Conservation (phyloP, 495 filamentous ascomycete genomes). For the Penicillium fimorum region DNA sequence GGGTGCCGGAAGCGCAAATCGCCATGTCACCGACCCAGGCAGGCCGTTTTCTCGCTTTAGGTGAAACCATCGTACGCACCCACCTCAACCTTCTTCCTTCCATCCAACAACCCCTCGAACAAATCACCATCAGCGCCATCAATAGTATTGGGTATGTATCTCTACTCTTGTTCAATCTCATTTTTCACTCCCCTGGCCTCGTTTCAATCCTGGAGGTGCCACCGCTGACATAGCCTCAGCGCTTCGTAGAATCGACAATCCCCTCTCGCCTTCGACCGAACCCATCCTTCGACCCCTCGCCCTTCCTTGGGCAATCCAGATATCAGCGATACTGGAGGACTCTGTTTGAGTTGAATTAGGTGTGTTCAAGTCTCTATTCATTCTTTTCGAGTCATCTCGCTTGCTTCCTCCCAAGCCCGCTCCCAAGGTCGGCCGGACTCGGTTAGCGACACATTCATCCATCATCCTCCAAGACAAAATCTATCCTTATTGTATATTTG, state of each 20-base stretch:
- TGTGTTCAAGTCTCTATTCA: conserved; percentile 40
- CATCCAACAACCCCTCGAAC: conserved; percentile 16
- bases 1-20: conserved; percentile 35
- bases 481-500: conserved; percentile 24
- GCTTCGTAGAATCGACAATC: conserved; percentile 42
- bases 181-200: conserved; percentile 12
- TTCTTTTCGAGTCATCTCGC: conserved; percentile 41
- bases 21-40: conserved; percentile 42
- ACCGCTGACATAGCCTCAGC: conserved; percentile 48
- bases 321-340: conserved; percentile 34
- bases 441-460: conserved; percentile 29
- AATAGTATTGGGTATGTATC: conserved; percentile 22
- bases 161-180: background rate
- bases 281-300: conserved; percentile 18
- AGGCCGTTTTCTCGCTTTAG: conserved; percentile 43
- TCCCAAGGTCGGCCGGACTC: conserved; percentile 37
- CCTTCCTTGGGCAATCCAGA: conserved; percentile 19
- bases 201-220: conserved; percentile 32
- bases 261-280: conserved; percentile 28
- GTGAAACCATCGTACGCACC: conserved; percentile 47
- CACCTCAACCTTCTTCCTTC: conserved; percentile 28
- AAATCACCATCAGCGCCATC: conserved; percentile 15
- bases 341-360: conserved; percentile 32
- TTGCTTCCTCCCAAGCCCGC: conserved; percentile 30
- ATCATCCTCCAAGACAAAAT: conserved; percentile 20